Evolutionary conservation across 208 protist species (phyloP).

Genomic region (Chromosphaera perkinsii): DNA sequence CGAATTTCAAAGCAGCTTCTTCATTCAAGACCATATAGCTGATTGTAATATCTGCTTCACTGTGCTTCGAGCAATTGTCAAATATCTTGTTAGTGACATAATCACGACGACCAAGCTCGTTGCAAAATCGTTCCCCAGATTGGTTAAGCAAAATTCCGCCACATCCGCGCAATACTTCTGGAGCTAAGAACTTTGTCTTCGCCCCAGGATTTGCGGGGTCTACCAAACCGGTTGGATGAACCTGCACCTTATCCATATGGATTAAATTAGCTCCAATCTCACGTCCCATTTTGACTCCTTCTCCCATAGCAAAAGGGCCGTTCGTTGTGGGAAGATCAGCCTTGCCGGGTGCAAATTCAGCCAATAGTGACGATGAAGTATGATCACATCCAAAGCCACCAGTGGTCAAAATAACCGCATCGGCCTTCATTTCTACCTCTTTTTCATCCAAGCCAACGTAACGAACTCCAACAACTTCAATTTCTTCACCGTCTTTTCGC

Average conservation of each 20-base stretch:
- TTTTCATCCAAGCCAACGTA: slow-evolving; percentile 46
- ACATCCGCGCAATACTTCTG: slow-evolving; percentile 84
- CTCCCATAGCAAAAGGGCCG: slow-evolving; percentile 52
- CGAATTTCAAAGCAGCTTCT: slow-evolving; percentile 65
- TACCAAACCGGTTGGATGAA: slow-evolving; percentile 90
- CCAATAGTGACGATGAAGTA: slow-evolving; percentile 60
- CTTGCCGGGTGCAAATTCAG: slow-evolving; percentile 67
- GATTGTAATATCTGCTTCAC: slow-evolving; percentile 20
- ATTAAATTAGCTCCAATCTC: slow-evolving; percentile 67
- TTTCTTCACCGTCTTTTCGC: slow-evolving; percentile 13
- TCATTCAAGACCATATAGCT: slow-evolving; percentile 76
- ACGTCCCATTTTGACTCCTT: slow-evolving; percentile 49
- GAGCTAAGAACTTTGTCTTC: slow-evolving; percentile 80
- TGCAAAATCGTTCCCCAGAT: slow-evolving; percentile 78
- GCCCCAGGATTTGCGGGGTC: slow-evolving; percentile 75
- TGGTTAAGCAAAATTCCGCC: slow-evolving; percentile 83
- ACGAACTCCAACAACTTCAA: slow-evolving; percentile 41
- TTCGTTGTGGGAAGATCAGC: slow-evolving; percentile 76
- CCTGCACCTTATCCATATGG: slow-evolving; percentile 78
- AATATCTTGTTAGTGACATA: slow-evolving; percentile 79
- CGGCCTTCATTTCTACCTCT: slow-evolving; percentile 46
- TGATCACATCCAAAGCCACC: slow-evolving; percentile 73
- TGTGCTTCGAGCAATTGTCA: slow-evolving; percentile 29
- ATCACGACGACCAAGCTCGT: slow-evolving; percentile 86
- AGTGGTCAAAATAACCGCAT: slow-evolving; percentile 73